Evolutionary conservation across 257 asterid species (phyloP).

Genomic region (Plantago elongata): DNA sequence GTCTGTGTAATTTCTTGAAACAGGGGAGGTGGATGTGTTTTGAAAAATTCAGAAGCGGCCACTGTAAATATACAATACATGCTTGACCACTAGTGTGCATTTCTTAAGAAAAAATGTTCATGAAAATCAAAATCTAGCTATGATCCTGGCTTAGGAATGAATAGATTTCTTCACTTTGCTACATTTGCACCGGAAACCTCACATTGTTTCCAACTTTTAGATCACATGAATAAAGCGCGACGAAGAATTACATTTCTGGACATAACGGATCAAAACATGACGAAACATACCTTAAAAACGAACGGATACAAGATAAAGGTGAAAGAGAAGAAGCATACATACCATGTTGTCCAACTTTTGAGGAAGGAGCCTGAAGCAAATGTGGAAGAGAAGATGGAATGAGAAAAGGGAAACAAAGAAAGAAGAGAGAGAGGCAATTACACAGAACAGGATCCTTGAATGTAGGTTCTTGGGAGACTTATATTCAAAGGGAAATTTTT

Average conservation of each 20-base stretch:
- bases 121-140: no score
- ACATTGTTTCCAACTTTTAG: background rate
- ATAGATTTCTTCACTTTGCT: no score
- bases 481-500: conserved; percentile 1
- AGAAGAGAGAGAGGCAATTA: background rate
- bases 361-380: conserved; percentile 17
- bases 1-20: no score
- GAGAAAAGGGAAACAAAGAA: background rate
- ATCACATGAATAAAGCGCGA: background rate
- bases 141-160: no score
- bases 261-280: background rate
- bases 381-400: conserved; percentile 5
- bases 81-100: no score
- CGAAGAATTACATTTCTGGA: background rate
- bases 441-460: conserved; percentile 13
- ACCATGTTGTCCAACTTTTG: conserved; percentile 11
- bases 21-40: no score
- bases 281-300: background rate
- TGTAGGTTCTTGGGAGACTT: conserved; percentile 17
- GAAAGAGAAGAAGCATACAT: background rate
- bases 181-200: no score
- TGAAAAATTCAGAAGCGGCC: no score
- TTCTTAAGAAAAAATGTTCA: no score
- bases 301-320: background rate
- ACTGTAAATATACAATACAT: no score